Conservation (phyloP, 1,139 yeast genomes). For the Taiozyma sp. region DNA sequence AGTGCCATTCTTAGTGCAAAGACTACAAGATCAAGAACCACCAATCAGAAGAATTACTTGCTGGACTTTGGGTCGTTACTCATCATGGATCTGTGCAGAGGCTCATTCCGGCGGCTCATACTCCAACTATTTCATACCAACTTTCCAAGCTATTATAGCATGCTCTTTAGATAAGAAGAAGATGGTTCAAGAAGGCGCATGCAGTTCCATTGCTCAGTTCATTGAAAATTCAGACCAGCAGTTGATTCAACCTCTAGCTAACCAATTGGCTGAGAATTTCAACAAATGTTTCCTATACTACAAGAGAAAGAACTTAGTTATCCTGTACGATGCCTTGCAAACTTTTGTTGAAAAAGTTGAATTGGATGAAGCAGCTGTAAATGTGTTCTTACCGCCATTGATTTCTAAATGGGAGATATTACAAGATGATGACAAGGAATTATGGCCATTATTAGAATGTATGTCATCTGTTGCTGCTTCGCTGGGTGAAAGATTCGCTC, state of each 20-base stretch:
- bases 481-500: conserved; percentile 77
- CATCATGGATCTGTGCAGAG: conserved; percentile 73
- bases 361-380: conserved; percentile 49
- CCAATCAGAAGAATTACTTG: conserved; percentile 90
- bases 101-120: conserved; percentile 56
- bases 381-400: conserved; percentile 70
- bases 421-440: conserved; percentile 70
- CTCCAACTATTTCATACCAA: conserved; percentile 67
- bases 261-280: conserved; percentile 64
- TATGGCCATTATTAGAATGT: conserved; percentile 92
- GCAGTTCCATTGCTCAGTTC: conserved; percentile 78
- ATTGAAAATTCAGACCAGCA: conserved; percentile 70
- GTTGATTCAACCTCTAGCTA: conserved; percentile 44
- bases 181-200: conserved; percentile 92
- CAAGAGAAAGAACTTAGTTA: conserved; percentile 75
- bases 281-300: conserved; percentile 68
- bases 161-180: conserved; percentile 81
- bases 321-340: conserved; percentile 88
- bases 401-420: conserved; percentile 72
- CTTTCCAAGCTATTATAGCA: conserved; percentile 66
- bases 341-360: conserved; percentile 76
- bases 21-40: conserved; percentile 70
- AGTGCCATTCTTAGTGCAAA: conserved; percentile 79
- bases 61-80: conserved; percentile 89
- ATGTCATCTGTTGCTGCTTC: conserved; percentile 89